These are phyloP conservation scores for Talaromyces funiculosus DNA, from an alignment of 2,329 filamentous ascomycete genomes.

Conservation along the genomic window DNA sequence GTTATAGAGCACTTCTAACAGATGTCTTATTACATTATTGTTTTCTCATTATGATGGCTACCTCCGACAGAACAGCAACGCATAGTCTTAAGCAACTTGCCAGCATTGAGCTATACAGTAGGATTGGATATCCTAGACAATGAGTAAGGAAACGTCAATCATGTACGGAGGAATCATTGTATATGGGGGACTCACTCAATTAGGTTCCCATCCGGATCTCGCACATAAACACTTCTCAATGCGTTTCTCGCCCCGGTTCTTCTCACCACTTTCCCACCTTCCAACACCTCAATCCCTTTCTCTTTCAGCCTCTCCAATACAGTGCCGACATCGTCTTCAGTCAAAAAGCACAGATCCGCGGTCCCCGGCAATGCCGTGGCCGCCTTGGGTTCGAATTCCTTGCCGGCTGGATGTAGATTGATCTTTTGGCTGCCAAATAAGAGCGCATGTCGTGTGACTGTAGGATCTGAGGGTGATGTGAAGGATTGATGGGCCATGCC, in stretches of 20 bases:
- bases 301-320: conserved; percentile 35
- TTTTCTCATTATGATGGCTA: neutral
- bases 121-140: conserved; percentile 15
- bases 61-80: neutral
- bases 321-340: conserved; percentile 46
- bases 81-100: neutral
- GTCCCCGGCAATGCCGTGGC: conserved; percentile 50
- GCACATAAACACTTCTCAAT: conserved; percentile 54
- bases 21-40: conserved; percentile 12
- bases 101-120: conserved; percentile 3
- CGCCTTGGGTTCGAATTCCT: conserved; percentile 58
- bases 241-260: conserved; percentile 53
- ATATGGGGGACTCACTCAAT: conserved; percentile 50
- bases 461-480: conserved; percentile 34
- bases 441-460: conserved; percentile 45
- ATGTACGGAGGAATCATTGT: neutral
- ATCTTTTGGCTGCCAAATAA: conserved; percentile 57
- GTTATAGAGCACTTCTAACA: conserved; percentile 13
- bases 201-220: conserved; percentile 58
- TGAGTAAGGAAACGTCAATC: neutral
- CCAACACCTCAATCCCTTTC: conserved; percentile 43
- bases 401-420: conserved; percentile 54
- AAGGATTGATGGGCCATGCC: conserved; percentile 55
- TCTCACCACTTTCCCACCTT: conserved; percentile 46
- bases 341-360: conserved; percentile 56